phyloP scores from a whole-genome alignment of 75 land plant species.

The Larix kaempferi region DNA sequence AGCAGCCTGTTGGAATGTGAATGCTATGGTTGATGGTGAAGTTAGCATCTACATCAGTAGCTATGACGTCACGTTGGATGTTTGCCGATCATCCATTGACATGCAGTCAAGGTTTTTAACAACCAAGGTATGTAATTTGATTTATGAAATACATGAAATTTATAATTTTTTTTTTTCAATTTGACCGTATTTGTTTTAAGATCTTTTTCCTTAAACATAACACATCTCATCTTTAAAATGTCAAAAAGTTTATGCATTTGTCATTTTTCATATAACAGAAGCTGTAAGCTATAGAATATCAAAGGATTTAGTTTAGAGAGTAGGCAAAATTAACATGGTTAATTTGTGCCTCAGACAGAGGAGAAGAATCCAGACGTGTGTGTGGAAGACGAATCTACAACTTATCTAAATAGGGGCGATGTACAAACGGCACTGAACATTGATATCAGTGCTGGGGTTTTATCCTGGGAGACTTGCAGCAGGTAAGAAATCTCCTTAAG shows the following conservation, averaged over 20 bases:
- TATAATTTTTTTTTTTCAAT: too few species aligned
- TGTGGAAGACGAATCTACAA: slow-evolving; percentile 11
- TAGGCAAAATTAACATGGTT: too few species aligned
- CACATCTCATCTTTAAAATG: too few species aligned
- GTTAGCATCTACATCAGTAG: slow-evolving; percentile 18
- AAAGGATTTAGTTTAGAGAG: too few species aligned
- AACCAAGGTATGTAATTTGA: background rate
- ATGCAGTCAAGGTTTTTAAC: slow-evolving; percentile 14
- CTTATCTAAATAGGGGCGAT: slow-evolving; percentile 38
- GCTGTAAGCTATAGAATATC: too few species aligned
- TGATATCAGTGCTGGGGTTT: slow-evolving; percentile 6
- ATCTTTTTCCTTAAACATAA: too few species aligned
- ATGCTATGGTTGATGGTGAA: slow-evolving; percentile 1
- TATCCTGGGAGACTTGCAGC: slow-evolving; percentile 42
- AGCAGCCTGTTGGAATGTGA: slow-evolving; percentile 4
- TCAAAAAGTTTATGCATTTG: too few species aligned
- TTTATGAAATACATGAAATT: too few species aligned
- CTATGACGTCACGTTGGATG: slow-evolving; percentile 23
- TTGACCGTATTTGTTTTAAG: too few species aligned
- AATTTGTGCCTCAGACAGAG: too few species aligned
- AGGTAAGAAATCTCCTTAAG: background rate
- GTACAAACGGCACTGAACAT: slow-evolving; percentile 45
- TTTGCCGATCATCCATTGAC: slow-evolving; percentile 17
- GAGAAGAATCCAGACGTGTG: slow-evolving; percentile 1
- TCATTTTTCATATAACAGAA: too few species aligned